Evolutionary conservation across 108 stramenopile genomes (phyloP).

Genomic region (Cyclotella choctawhatcheeana): DNA sequence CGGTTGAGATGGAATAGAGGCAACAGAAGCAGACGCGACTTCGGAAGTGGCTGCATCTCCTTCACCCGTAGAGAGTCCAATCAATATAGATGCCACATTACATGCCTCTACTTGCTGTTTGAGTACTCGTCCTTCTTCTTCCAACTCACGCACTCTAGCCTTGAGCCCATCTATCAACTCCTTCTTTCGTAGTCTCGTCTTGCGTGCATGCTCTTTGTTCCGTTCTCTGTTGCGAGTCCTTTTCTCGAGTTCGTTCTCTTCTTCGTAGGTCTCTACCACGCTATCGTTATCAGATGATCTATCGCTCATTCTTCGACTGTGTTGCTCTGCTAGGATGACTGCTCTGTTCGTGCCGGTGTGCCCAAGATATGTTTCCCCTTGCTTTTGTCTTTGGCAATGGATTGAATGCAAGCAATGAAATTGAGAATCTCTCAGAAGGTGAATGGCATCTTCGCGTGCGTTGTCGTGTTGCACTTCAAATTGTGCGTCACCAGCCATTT

Average conservation of each 20-base stretch:
- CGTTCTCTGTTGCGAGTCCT: constrained; percentile 81
- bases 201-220: constrained; percentile 92
- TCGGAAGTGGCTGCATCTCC: background rate
- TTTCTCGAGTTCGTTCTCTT: constrained; percentile 50
- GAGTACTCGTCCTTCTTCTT: constrained; percentile 69
- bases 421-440: too few relatives aligned
- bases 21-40: background rate
- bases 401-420: too few relatives aligned
- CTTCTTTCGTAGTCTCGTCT: constrained; percentile 90
- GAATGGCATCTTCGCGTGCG: too few relatives aligned
- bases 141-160: constrained; percentile 65
- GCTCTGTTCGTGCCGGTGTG: too few relatives aligned
- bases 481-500: too few relatives aligned
- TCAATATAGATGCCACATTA: constrained; percentile 83
- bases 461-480: too few relatives aligned
- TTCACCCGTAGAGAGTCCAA: constrained; percentile 64
- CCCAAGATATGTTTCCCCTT: too few relatives aligned
- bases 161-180: constrained; percentile 84
- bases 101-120: constrained; percentile 84
- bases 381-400: too few relatives aligned
- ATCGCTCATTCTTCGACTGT: background rate
- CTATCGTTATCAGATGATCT: constrained; percentile 16
- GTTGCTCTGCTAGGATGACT: background rate
- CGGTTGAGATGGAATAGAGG: constrained; percentile 3
- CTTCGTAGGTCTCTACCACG: background rate